Percentiles rank a stretch among this genome's conserved stretches.
Conservation (phyloP, 257 asterid species). For the Forsythia suspensa region DNA sequence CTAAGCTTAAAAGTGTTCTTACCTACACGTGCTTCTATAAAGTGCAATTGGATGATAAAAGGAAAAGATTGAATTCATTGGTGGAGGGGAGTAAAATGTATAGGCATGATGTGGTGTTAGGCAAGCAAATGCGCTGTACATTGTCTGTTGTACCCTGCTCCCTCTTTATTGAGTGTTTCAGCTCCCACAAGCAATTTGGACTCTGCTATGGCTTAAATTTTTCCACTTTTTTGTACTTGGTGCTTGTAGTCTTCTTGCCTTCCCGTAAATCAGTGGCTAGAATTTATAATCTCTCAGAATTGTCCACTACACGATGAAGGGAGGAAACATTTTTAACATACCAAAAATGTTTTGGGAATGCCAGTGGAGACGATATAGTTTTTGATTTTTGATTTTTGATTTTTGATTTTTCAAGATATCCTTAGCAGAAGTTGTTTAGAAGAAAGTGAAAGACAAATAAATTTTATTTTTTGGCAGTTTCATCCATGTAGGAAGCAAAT, state of each 20-base stretch:
- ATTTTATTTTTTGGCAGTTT: not conserved
- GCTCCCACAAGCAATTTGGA: slow-evolving; percentile 3
- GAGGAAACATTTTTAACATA: not conserved
- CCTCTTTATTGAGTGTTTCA: not conserved
- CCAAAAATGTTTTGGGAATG: not conserved
- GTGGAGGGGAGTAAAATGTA: slow-evolving; percentile 4
- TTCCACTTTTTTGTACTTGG: not conserved
- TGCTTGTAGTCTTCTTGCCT: not conserved
- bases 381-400: too few species aligned
- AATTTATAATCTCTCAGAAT: not conserved
- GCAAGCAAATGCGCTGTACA: not conserved
- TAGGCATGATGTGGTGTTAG: not conserved
- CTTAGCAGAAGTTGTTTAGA: not conserved
- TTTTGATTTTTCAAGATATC: not conserved
- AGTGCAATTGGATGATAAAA: not conserved
- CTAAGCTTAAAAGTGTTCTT: too few species aligned
- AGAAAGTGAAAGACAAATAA: not conserved
- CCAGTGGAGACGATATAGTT: not conserved
- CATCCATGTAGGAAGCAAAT: not conserved
- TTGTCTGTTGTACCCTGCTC: not conserved
- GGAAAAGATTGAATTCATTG: not conserved
- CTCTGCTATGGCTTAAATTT: not conserved
- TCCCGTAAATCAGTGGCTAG: not conserved
- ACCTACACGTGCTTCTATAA: too few species aligned
- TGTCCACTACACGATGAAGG: not conserved